Conservation (phyloP, 805 yeast species). For the Hyphopichia homilentoma region DNA sequence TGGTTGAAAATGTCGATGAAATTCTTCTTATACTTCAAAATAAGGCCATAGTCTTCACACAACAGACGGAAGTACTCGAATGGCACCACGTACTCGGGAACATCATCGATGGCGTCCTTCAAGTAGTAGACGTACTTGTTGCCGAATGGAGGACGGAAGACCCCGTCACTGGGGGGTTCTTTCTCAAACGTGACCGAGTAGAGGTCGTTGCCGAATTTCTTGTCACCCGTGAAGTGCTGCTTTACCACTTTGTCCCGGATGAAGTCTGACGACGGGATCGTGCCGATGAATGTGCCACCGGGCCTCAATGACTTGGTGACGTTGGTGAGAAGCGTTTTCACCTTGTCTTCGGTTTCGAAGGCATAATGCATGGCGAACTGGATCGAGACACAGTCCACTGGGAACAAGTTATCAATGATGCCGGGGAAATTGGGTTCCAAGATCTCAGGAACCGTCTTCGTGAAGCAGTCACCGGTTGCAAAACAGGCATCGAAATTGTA, state of each 20-base stretch:
- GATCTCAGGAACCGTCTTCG: conserved; percentile 61
- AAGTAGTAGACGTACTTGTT: conserved; percentile 77
- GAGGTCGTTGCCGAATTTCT: conserved; percentile 79
- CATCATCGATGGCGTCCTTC: conserved; percentile 92
- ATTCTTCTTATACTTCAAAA: conserved; percentile 66
- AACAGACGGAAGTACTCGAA: conserved; percentile 80
- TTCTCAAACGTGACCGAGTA: conserved; percentile 80
- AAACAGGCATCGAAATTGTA: conserved; percentile 75
- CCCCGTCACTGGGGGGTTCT: conserved; percentile 72
- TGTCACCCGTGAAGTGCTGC: conserved; percentile 45
- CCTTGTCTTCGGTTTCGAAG: conserved; percentile 79
- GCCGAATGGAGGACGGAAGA: conserved; percentile 74
- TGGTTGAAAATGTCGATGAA: conserved; percentile 80
- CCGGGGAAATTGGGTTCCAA: conserved; percentile 61
- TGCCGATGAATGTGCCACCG: conserved; percentile 90
- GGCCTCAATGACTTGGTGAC: conserved; percentile 69
- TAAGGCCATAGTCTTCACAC: conserved; percentile 80
- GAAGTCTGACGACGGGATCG: conserved; percentile 89
- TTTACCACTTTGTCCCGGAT: conserved; percentile 60
- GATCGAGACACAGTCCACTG: conserved; percentile 83
- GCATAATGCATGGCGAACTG: conserved; percentile 97
- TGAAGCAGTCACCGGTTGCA: conserved; percentile 91
- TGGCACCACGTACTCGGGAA: conserved; percentile 96
- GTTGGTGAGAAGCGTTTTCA: conserved; percentile 67
- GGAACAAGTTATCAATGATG: conserved; percentile 58